Conservation (phyloP, 2,329 filamentous ascomycete species). For the Hypoxylon sp. region DNA sequence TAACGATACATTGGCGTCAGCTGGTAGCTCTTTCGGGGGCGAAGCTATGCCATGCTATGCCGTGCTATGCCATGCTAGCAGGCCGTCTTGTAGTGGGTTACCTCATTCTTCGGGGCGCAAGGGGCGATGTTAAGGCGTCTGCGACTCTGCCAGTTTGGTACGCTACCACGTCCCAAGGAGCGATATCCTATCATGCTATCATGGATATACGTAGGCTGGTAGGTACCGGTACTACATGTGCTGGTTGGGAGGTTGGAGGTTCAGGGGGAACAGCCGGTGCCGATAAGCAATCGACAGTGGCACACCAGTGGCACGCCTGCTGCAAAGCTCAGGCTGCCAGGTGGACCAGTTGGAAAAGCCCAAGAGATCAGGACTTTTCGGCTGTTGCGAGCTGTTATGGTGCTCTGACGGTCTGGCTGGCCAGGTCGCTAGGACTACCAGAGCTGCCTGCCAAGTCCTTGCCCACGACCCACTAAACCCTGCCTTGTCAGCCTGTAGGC, state of each 20-base stretch:
- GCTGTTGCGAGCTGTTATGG: not conserved
- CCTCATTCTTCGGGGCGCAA: constrained; percentile 32
- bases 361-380: constrained; percentile 17
- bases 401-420: no score
- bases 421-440: constrained; percentile 19
- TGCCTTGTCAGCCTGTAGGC: constrained; percentile 16
- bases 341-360: not conserved
- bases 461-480: constrained; percentile 26
- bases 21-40: not conserved
- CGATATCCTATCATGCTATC: no score
- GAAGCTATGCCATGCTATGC: not conserved
- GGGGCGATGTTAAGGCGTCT: constrained; percentile 8
- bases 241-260: constrained; percentile 9
- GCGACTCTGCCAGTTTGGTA: no score
- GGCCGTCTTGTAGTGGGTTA: constrained; percentile 18
- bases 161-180: no score
- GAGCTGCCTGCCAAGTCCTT: constrained; percentile 22
- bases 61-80: not conserved
- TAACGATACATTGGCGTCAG: no score
- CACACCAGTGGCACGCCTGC: not conserved
- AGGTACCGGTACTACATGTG: no score
- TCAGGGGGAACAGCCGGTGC: constrained; percentile 17
- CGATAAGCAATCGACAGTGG: not conserved
- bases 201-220: no score
- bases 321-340: not conserved